Percentiles rank a stretch among this genome's conserved stretches.
Conservation (phyloP, 345 rosid species). For the Dipteronia dyeriana region DNA sequence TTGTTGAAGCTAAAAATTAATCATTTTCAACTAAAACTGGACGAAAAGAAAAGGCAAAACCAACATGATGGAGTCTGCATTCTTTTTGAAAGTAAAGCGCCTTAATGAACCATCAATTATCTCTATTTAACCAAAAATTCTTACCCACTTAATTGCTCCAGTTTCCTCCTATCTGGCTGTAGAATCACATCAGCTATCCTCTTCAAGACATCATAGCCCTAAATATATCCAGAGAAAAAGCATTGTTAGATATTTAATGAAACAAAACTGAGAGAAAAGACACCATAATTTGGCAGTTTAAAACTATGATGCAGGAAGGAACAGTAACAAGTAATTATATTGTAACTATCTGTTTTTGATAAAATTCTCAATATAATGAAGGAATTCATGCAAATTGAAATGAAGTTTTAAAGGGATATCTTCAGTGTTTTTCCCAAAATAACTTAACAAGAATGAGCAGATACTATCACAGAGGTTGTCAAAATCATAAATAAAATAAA, state of each 20-base stretch:
- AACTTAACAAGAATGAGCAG: background rate
- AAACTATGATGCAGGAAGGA: background rate
- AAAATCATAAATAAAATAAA: background rate
- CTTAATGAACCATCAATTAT: background rate
- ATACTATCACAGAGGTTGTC: background rate
- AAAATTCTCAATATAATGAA: background rate
- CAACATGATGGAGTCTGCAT: background rate
- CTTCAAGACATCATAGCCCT: conserved; percentile 89
- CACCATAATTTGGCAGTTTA: background rate
- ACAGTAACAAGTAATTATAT: background rate
- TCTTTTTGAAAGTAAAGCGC: background rate
- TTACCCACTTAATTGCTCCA: conserved; percentile 85
- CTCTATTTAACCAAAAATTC: conserved; percentile 15
- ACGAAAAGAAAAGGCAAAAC: background rate
- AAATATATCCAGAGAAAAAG: conserved; percentile 25
- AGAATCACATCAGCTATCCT: conserved; percentile 62
- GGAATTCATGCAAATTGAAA: background rate
- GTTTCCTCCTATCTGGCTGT: conserved; percentile 45
- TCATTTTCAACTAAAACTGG: background rate
- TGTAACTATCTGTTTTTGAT: background rate
- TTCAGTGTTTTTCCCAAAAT: conserved; percentile 21
- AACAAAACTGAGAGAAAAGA: conserved; percentile 13
- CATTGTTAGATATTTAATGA: background rate
- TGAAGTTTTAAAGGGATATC: conserved; percentile 1
- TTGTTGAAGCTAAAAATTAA: background rate